These are phyloP conservation scores for Blastosporella zonata DNA, from an alignment of 1,284 basidiomycete species.

Conservation along the genomic window DNA sequence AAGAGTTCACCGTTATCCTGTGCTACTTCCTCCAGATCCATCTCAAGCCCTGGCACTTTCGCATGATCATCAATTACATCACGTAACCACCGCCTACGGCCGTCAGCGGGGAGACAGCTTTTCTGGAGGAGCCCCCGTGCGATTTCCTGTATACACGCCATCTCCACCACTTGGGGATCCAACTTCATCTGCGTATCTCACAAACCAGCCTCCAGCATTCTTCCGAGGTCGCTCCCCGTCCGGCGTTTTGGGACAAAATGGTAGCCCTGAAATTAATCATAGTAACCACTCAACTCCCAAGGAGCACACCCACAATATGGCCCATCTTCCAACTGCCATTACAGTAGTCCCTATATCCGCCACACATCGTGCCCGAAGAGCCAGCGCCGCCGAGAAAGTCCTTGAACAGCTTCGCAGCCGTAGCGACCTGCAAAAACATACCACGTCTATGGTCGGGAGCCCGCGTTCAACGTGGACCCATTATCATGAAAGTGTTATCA, in stretches of 20 bases:
- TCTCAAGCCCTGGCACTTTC: constrained; percentile 23
- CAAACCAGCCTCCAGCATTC: constrained; percentile 21
- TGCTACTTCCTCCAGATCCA: constrained; percentile 51
- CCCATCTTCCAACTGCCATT: constrained; percentile 18
- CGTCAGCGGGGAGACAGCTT: constrained; percentile 45
- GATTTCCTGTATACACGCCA: constrained; percentile 25
- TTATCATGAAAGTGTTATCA: constrained; percentile 30
- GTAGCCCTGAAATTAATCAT: constrained; percentile 27
- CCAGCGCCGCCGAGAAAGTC: constrained; percentile 57
- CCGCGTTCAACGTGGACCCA: constrained; percentile 44
- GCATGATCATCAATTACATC: constrained; percentile 13
- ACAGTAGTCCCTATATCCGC: constrained; percentile 24
- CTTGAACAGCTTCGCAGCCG: constrained; percentile 54
- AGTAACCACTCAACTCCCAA: constrained; percentile 11
- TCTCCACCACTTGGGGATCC: constrained; percentile 20
- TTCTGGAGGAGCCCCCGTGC: constrained; percentile 24
- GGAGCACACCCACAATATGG: constrained; percentile 10
- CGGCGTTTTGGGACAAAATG: constrained; percentile 23
- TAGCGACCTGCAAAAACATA: constrained; percentile 39
- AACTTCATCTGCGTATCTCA: constrained; percentile 10
- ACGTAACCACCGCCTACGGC: constrained; percentile 14
- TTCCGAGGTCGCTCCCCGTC: constrained; percentile 32
- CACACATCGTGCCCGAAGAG: constrained; percentile 39
- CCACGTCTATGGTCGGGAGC: constrained; percentile 25
- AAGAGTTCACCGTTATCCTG: constrained; percentile 90